These are phyloP conservation scores for Colletotrichum salicis DNA, from an alignment of 2,329 filamentous ascomycete species.

Conservation along the genomic window DNA sequence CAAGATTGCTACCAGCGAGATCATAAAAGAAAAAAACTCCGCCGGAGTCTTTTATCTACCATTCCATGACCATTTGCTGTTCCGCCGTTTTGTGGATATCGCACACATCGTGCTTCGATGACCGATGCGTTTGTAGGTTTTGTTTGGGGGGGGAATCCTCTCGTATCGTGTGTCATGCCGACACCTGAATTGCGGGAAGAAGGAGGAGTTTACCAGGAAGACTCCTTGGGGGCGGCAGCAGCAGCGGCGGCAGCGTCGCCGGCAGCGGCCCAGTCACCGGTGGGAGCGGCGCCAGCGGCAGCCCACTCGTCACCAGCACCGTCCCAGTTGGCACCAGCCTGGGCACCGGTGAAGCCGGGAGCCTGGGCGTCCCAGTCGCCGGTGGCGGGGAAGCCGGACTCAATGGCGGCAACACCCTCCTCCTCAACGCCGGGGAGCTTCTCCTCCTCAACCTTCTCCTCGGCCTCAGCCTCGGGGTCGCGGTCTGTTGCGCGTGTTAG, in stretches of 20 bases:
- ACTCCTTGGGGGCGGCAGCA: constrained; percentile 61
- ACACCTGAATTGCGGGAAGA: constrained; percentile 16
- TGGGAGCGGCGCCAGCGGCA: constrained; percentile 65
- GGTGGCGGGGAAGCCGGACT: constrained; percentile 77
- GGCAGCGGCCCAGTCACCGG: constrained; percentile 68
- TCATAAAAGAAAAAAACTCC: constrained; percentile 26
- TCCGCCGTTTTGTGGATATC: constrained; percentile 35
- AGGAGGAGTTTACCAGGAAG: constrained; percentile 58
- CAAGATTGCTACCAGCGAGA: constrained; percentile 35
- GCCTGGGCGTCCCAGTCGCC: constrained; percentile 90
- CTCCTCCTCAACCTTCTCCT: constrained; percentile 96
- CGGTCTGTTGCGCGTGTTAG: constrained; percentile 69
- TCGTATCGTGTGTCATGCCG: constrained; percentile 21
- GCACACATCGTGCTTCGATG: constrained; percentile 23
- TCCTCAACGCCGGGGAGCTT: constrained; percentile 89
- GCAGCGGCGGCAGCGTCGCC: constrained; percentile 58
- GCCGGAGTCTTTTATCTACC: constrained; percentile 38
- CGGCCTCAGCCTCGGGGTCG: constrained; percentile 98
- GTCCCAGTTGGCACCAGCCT: constrained; percentile 70
- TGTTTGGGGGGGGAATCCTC: constrained; percentile 15
- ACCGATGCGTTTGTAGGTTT: constrained; percentile 20
- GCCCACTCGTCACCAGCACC: constrained; percentile 71
- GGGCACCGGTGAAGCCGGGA: constrained; percentile 73
- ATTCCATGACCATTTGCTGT: constrained; percentile 38
- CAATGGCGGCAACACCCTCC: constrained; percentile 81